These are phyloP conservation scores for Trichophyton simii DNA, from an alignment of 2,329 filamentous ascomycete species.

Conservation along the genomic window DNA sequence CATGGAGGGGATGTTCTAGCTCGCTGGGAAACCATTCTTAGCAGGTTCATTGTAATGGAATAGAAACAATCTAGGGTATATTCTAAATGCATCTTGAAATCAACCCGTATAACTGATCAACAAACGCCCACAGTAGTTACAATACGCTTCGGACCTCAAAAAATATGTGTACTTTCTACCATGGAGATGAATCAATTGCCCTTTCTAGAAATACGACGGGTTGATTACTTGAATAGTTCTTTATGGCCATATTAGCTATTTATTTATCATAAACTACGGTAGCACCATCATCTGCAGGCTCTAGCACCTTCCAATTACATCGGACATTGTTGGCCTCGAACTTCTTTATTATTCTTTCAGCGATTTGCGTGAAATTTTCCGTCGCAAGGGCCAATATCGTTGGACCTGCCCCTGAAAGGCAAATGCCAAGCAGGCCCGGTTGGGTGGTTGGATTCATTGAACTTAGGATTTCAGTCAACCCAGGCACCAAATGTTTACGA, in stretches of 20 bases:
- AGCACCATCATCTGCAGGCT: conserved; percentile 60
- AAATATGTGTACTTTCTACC: too few relatives aligned
- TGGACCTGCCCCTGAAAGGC: conserved; percentile 84
- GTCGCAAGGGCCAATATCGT: conserved; percentile 91
- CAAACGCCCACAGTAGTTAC: too few relatives aligned
- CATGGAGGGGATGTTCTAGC: conserved; percentile 34
- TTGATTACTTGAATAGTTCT: too few relatives aligned
- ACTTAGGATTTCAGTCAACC: conserved; percentile 77
- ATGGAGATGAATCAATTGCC: too few relatives aligned
- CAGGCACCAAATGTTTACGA: conserved; percentile 79
- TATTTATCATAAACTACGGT: conserved; percentile 22
- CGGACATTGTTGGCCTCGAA: conserved; percentile 55
- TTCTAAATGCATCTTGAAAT: too few relatives aligned
- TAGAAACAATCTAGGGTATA: neutral
- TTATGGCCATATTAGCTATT: conserved; percentile 4
- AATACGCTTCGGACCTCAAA: too few relatives aligned
- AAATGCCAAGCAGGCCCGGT: conserved; percentile 82
- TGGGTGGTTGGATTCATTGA: conserved; percentile 81
- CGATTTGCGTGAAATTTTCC: conserved; percentile 77
- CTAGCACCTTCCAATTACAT: conserved; percentile 77
- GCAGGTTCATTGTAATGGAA: neutral
- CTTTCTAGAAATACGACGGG: too few relatives aligned
- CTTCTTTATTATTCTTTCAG: conserved; percentile 59
- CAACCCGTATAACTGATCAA: too few relatives aligned
- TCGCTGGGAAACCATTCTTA: neutral